Base-by-base conservation (phyloP, 1,139 yeast species). In the Candida tropicalis region DNA sequence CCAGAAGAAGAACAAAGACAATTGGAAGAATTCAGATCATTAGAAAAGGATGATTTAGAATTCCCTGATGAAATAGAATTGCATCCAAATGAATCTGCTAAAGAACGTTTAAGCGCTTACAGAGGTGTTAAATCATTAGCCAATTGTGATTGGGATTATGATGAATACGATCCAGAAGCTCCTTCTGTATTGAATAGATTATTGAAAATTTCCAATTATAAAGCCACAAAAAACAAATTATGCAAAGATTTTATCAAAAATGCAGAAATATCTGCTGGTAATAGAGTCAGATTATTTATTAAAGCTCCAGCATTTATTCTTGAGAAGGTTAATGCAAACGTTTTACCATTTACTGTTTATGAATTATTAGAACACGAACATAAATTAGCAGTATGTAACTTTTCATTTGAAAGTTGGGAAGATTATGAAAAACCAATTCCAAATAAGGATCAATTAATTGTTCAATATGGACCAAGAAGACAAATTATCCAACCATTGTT, bases 51-150 rank as follows among this genome's bases (percentile, higher is more conserved):
- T 40, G 97, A 93, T 60, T 75, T 82, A 35, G 97, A 93, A 55
- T 93, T 90, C 71, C 98, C 99, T 0, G 99, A 95, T 66, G 99
- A 95, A 66, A 68, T 91, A 44, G 98, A 95, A 62, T 68, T 93
- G 39, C 79, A 76, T 42, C 97, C 98, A 24, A 59, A 66, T 4
- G 90, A 79, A 53, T 77, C 86, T 9, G 99, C 88, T 11, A 79
- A 77, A 54, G 90, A 89, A 51, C 77, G 88, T 49, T 72, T 93
- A 46, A 66, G 73, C 27, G 78, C 89, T 46, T 93, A 89, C 64
- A 78, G 98, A 62, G 98, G 98, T 45, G 78, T 91, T 50, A 88
- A 88, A 62, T 87, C 87, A 36, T 68, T 95, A 49, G 82, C 85
- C 39, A 82, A 84, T 49, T 83, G 95, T 55, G 77, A 79, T 35